These are phyloP conservation scores for Metarhizium anisopliae DNA, from an alignment of 2,329 filamentous ascomycete species.

Conservation along the genomic window DNA sequence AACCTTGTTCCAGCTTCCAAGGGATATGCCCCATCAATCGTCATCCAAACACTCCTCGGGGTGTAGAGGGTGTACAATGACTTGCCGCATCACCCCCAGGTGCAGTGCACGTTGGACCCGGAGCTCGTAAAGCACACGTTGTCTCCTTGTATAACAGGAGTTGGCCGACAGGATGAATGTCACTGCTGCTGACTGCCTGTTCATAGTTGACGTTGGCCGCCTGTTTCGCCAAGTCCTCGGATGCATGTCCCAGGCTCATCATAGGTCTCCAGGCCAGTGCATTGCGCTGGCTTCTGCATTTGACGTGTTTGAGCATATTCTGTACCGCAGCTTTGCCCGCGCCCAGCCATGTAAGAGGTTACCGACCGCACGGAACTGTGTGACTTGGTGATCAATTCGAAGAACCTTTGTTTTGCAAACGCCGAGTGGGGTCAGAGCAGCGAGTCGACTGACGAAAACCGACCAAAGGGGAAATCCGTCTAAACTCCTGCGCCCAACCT, in stretches of 20 bases:
- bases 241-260: neutral
- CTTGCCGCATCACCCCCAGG: neutral
- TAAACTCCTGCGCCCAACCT: neutral
- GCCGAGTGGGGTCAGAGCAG: neutral
- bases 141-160: neutral
- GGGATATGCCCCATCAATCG: neutral
- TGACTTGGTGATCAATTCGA: slow-evolving; percentile 1
- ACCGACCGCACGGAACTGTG: slow-evolving; percentile 7
- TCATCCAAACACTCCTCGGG: neutral
- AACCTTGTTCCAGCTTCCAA: neutral
- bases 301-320: neutral
- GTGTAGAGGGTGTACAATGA: neutral
- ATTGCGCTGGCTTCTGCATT: neutral
- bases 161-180: neutral
- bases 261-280: neutral
- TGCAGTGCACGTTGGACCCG: neutral
- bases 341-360: slow-evolving; percentile 4
- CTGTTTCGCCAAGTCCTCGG: neutral
- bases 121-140: neutral
- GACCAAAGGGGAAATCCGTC: neutral
- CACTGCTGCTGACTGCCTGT: neutral
- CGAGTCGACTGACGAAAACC: neutral
- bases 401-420: slow-evolving; percentile 5
- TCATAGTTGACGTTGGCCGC: neutral
- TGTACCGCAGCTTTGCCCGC: neutral